These are phyloP conservation scores for Helianthus tuberosus DNA, from an alignment of 129 eudicot species.

Conservation along the genomic window DNA sequence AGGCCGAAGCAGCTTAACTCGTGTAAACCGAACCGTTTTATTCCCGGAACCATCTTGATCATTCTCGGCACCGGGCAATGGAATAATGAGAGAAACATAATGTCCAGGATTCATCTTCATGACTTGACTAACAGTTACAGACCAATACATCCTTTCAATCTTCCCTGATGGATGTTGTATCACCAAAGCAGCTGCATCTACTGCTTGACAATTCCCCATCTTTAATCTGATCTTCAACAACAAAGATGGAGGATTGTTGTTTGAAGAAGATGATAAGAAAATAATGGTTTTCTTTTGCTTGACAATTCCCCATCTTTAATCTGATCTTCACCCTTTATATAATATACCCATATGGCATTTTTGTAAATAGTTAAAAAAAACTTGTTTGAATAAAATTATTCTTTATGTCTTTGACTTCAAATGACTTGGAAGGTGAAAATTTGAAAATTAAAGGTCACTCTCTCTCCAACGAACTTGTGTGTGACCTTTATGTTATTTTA, in stretches of 20 bases:
- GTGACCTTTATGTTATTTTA: slow-evolving; percentile 32
- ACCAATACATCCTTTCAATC: slow-evolving; percentile 86
- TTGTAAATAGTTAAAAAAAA: background rate
- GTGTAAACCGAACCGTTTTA: slow-evolving; percentile 52
- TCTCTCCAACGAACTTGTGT: slow-evolving; percentile 37
- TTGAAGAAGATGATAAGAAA: slow-evolving; percentile 26
- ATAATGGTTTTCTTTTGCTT: slow-evolving; percentile 26
- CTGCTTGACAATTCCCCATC: slow-evolving; percentile 98
- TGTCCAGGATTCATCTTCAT: slow-evolving; percentile 96
- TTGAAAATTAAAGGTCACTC: slow-evolving; percentile 29
- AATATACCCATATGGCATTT: background rate
- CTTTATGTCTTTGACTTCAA: background rate
- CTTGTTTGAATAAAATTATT: background rate
- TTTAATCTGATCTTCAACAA: slow-evolving; percentile 6
- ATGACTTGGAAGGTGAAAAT: background rate
- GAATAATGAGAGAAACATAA: slow-evolving; percentile 88
- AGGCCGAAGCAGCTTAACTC: slow-evolving; percentile 86
- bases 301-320: too few relatives aligned
- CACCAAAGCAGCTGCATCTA: slow-evolving; percentile 93
- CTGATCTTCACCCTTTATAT: slow-evolving; percentile 31
- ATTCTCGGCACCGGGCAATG: slow-evolving; percentile 40
- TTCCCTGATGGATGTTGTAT: slow-evolving; percentile 91
- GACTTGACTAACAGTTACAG: slow-evolving; percentile 67
- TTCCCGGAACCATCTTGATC: slow-evolving; percentile 35
- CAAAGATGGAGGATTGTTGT: slow-evolving; percentile 12